These are phyloP conservation scores for Lactifluus volemus DNA, from an alignment of 768 basidiomycete species.

Conservation along the genomic window DNA sequence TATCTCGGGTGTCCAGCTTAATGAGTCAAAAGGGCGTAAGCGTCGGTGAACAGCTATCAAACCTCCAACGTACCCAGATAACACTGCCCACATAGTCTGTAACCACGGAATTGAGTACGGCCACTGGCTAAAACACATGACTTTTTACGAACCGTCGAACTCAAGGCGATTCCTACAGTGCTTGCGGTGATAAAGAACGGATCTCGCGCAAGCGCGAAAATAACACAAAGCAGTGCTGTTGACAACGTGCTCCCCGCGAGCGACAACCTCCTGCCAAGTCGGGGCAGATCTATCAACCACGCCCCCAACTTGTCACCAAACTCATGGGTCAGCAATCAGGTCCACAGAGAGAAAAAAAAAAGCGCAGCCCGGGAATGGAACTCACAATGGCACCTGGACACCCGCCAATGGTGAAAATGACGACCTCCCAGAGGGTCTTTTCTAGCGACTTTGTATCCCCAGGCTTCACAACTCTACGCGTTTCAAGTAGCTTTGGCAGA, in stretches of 20 bases:
- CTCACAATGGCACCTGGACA: constrained; percentile 77
- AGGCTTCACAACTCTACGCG: constrained; percentile 24
- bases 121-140: not conserved
- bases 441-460: constrained; percentile 38
- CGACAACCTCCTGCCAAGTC: constrained; percentile 60
- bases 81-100: constrained; percentile 72
- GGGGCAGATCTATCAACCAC: constrained; percentile 57
- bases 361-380: constrained; percentile 5
- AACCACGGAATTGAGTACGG: not conserved
- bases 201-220: constrained; percentile 54
- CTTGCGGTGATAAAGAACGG: constrained; percentile 54
- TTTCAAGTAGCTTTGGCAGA: constrained; percentile 79
- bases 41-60: not conserved
- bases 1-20: constrained; percentile 75
- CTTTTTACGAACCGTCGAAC: constrained; percentile 48
- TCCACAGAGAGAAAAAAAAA: not conserved
- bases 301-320: constrained; percentile 62
- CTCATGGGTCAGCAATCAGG: not conserved
- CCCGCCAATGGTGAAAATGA: constrained; percentile 76
- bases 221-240: constrained; percentile 65
- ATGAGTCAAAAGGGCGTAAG: not conserved
- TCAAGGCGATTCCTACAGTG: constrained; percentile 70
- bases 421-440: constrained; percentile 75
- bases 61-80: constrained; percentile 47
- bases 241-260: constrained; percentile 67